Evolutionary conservation across 1,284 basidiomycete genomes (phyloP), one percentile per base, ranked within the genome.

Genomic region (Earliella scabrosa): DNA sequence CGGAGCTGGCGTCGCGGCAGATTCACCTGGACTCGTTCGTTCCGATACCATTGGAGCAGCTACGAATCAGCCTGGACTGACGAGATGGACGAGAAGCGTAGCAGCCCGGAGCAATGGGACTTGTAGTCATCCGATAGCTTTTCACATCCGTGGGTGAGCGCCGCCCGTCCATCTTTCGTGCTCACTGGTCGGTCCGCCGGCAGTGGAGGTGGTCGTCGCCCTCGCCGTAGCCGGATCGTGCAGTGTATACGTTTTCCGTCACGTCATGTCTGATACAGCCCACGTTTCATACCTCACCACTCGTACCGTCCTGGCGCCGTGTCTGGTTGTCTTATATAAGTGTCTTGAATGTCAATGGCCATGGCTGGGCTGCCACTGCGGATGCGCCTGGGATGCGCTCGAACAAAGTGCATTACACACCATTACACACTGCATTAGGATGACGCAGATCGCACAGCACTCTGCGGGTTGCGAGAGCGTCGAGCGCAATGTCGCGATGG

Each of bases 1-100:
- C 87, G 61, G 94, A 94, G 80, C 85, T 99, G 72, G 85, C 83
- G 73, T 87, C 85, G 65, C 87, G 91, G 72, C 88, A 88, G 49
- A 95, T 99, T 76, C 86, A 91, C 73, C 77, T 99, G 71, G 88
- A 97, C 73, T 87, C 85, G 68, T 98, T 98, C 81, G 88, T 88
- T 73, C 93, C 93, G 74, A 95, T 97, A 90, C 94, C 93, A 73
- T 78, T 93, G 76, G 93, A 97, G 73, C 86, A 95, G 76, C 77
- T 97, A 79, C 88, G 88, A 79, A 93, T 96, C 77, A 86, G 88
- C 73, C 82, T 96, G 77, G 93, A 96, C 76, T 93, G 79, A 86
- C 68, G 72, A 64, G 54, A 27, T 26, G 45, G 18, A 41, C 29
- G 43, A 34, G 38, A 45, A 29, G 51, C 36, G 20, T 26, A 45